phyloP scores from a whole-genome alignment of 202 grass and related monocot genomes.

The Digitaria exilis region DNA sequence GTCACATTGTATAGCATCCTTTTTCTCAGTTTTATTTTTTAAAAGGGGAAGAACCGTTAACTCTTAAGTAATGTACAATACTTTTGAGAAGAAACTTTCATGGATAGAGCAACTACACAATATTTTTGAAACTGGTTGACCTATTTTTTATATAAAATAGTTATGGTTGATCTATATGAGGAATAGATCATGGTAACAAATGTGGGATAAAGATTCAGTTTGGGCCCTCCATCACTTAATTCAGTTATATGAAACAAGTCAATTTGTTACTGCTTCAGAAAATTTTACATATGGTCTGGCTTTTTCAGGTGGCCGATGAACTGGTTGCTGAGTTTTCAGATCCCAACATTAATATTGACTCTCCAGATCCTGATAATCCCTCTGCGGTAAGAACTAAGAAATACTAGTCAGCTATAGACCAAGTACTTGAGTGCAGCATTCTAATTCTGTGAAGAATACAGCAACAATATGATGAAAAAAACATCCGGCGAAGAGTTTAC shows the following conservation, averaged over 20 bases:
- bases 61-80: conserved; percentile 15
- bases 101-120: neutral
- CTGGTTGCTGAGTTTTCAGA: conserved; percentile 93
- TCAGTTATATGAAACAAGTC: neutral
- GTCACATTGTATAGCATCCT: conserved; percentile 2
- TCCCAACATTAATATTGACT: conserved; percentile 65
- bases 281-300: conserved; percentile 21
- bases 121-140: neutral
- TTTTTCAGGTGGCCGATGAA: conserved; percentile 92
- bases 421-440: conserved; percentile 18
- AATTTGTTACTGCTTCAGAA: neutral
- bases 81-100: neutral
- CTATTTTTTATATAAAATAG: neutral
- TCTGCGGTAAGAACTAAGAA: conserved; percentile 50
- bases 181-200: conserved; percentile 16
- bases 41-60: neutral
- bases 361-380: conserved; percentile 73
- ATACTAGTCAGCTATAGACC: conserved; percentile 2
- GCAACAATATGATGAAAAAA: conserved; percentile 99
- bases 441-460: conserved; percentile 55
- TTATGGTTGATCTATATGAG: neutral
- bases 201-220: conserved; percentile 8
- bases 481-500: conserved; percentile 96
- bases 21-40: neutral
- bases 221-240: conserved; percentile 6